Evolutionary conservation across 2,329 filamentous ascomycete species (phyloP), one percentile per base, ranked within the genome.

Genomic region (Aspergillus spinulosporus): DNA sequence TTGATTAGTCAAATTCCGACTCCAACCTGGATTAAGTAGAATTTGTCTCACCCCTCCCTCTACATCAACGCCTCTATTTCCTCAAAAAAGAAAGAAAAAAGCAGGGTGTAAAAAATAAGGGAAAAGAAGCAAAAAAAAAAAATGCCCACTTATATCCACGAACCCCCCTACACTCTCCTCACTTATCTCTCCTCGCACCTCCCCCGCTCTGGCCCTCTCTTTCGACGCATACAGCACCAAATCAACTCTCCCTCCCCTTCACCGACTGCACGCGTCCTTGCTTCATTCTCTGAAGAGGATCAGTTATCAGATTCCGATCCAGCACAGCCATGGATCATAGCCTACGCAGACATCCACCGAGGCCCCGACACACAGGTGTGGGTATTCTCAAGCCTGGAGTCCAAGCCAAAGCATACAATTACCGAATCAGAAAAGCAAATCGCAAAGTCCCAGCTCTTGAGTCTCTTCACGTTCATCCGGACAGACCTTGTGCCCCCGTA

Each of bases 331-430:
- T 78, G 76, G 76, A 65, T 77, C 40, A 72, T 68, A 51, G 74
- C 73, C 5, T 67, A 72, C 49, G 71, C 76, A 47, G 74, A 78
- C 66, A 64, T 78, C 4, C 66, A 65, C 51, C 60, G 64, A 14
- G 67, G 72, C 29, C 70, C 69, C 9, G 71, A 76, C 53, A 77
- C 75, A n/a, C 75, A 78, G 56, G 65, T 75, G 15, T 67, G 71
- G 63, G 29, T 75, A 14, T 78, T 75, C 55, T 76, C 73, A 26
- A 76, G 70, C 52, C 68, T 76, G 3, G 75, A 78, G 60, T 51
- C 48, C 8, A 46, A 34, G 42, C 34, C 6, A 12, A 15, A 34
- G 8, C 34, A 26, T 21, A 21, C 21, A 21, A 21, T 21, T 21
- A 21, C 21, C 21, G 5, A 9, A 26, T 3, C 28, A 8, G 29